Percentiles rank a stretch among this genome's conserved stretches.
These are phyloP conservation scores for Lepiota brunneoincarnata DNA, from an alignment of 768 basidiomycete species.

Conservation along the genomic window DNA sequence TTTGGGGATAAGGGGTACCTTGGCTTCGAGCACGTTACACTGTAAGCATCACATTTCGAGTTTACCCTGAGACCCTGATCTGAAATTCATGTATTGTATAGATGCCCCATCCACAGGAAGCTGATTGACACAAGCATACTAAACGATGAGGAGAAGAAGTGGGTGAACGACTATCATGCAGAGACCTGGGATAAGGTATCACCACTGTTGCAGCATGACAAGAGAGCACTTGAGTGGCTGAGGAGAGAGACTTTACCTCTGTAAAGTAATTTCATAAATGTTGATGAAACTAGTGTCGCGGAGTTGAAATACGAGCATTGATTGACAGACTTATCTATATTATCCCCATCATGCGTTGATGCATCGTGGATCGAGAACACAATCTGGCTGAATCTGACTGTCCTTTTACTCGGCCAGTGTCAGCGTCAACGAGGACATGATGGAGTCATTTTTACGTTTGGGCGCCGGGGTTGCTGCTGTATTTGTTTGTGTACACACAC, in stretches of 20 bases:
- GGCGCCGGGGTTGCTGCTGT: too few relatives aligned
- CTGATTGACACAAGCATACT: slow-evolving; percentile 68
- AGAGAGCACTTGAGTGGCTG: slow-evolving; percentile 60
- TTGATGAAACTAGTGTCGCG: background rate
- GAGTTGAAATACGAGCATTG: background rate
- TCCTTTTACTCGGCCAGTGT: too few relatives aligned
- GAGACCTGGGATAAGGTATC: slow-evolving; percentile 73
- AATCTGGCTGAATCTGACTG: too few relatives aligned
- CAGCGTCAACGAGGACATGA: too few relatives aligned
- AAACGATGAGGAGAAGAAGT: slow-evolving; percentile 61
- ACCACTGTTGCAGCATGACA: slow-evolving; percentile 64
- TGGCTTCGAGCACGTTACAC: slow-evolving; percentile 81
- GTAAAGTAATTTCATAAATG: slow-evolving; percentile 15
- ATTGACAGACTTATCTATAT: too few relatives aligned
- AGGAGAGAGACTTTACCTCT: slow-evolving; percentile 52
- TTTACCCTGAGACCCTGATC: background rate
- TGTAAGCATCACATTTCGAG: slow-evolving; percentile 45
- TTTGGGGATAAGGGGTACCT: slow-evolving; percentile 87
- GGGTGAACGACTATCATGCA: slow-evolving; percentile 84
- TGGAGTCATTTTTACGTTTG: too few relatives aligned
- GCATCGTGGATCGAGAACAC: too few relatives aligned
- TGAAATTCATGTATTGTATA: slow-evolving; percentile 20
- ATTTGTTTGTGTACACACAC: too few relatives aligned
- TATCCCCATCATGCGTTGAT: too few relatives aligned
- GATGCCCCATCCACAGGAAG: slow-evolving; percentile 87